Evolutionary conservation across 177 flowering plant species (phyloP).

Genomic region (Telopea speciosissima): DNA sequence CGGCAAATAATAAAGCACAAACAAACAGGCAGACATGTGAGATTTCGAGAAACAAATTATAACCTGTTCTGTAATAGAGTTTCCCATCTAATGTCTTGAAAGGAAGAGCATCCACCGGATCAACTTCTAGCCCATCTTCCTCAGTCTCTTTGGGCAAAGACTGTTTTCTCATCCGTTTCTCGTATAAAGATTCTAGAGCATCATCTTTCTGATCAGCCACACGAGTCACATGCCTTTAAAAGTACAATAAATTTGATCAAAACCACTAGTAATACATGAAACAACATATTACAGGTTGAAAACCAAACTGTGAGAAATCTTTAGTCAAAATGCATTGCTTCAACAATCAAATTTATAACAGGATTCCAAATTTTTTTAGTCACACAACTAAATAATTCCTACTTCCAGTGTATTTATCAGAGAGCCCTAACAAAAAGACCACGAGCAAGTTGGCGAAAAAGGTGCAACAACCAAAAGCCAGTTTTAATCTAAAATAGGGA

Average conservation of each 20-base stretch:
- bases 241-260: neutral
- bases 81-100: conserved; percentile 74
- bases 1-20: neutral
- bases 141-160: conserved; percentile 29
- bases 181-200: conserved; percentile 60
- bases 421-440: neutral
- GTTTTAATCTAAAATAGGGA: too few relatives aligned
- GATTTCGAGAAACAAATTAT: neutral
- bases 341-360: neutral
- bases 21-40: neutral
- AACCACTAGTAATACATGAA: neutral
- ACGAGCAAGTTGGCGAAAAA: too few relatives aligned
- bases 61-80: conserved; percentile 59
- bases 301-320: neutral
- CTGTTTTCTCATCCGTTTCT: conserved; percentile 44
- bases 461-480: too few relatives aligned
- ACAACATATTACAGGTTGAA: neutral
- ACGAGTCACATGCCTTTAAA: conserved; percentile 67
- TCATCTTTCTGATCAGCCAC: conserved; percentile 77
- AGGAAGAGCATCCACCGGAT: conserved; percentile 81
- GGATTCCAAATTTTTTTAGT: neutral
- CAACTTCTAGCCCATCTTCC: conserved; percentile 42
- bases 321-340: neutral
- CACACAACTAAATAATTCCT: too few relatives aligned
- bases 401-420: too few relatives aligned